Conservation (phyloP, 73 alveolate genomes). For the Tetrahymena thermophila region DNA sequence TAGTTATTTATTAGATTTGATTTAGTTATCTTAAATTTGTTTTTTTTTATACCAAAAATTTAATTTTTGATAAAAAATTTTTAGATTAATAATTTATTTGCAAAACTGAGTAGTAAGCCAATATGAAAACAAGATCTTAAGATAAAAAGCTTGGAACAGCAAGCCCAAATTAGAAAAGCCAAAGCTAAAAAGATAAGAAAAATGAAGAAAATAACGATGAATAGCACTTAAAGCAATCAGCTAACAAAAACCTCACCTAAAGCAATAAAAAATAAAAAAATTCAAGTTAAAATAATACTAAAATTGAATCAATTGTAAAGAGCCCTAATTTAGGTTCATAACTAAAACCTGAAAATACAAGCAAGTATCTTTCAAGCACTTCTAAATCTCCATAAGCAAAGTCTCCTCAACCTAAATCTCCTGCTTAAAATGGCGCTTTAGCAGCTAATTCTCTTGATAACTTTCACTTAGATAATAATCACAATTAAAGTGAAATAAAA, state of each 20-base stretch:
- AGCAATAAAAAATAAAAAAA: too few relatives aligned
- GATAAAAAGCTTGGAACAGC: background rate
- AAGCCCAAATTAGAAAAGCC: background rate
- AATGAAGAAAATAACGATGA: background rate
- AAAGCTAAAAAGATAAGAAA: background rate
- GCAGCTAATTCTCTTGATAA: background rate
- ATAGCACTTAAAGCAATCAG: background rate
- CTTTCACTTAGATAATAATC: background rate
- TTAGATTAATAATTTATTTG: background rate
- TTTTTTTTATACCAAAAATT: too few relatives aligned
- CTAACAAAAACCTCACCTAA: background rate
- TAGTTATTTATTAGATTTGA: background rate
- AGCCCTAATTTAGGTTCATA: background rate
- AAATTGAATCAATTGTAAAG: background rate
- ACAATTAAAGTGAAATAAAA: background rate
- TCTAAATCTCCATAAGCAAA: background rate
- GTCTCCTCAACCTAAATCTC: background rate
- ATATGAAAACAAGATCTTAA: background rate
- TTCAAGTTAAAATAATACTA: background rate
- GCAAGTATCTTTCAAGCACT: too few relatives aligned
- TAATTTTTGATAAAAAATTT: background rate
- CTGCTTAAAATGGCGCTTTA: background rate
- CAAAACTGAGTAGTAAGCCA: background rate
- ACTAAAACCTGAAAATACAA: background rate
- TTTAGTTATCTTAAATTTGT: background rate